Base-by-base conservation (phyloP, 129 eudicot species). In the Centella asiatica region DNA sequence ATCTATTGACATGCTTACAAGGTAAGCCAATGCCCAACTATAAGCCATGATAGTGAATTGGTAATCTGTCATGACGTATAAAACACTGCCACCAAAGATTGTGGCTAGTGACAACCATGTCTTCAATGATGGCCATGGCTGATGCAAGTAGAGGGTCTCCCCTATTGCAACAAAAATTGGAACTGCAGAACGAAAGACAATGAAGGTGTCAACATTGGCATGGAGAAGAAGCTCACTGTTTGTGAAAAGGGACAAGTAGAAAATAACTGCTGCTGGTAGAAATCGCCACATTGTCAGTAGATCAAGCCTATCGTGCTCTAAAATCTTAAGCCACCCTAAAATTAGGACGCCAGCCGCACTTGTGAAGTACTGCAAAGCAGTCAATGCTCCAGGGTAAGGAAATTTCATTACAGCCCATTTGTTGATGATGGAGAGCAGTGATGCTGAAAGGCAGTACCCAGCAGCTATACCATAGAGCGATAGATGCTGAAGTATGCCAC, bases 381-480 rank as follows among this genome's bases (percentile, higher is more conserved):
- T 93, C 67, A 93, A 72, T 44, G 99, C 96, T 32, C 96, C 99
- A 3, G 99, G 99, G 64, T 93, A 93, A 25, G 96, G 96, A 58
- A 93, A 87, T 64, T 82, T 93, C 96, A 87, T 87, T 37, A 93
- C 85, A 40, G 96, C 99, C 99, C 99, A 93, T 80, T 93, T 93
- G 71, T 93, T 93, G 76, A 93, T 93, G 78, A 93, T 93, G 49
- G 95, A 93, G 27, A 93, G 92, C 37, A 93, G 69, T 26, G 99
- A 87, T 23, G 99, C 99, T 19, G 99, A 87, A 59, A 93, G 54
- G 74, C 99, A 93, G 69, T 93, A 93, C 57, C 99, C 96, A 10
- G 88, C 85, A 56, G 96, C 99, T 49, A 93, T 72, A 27, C 99
- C 92, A 36, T 93, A 93, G 12, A 93, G 72, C 0, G 95, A 93